Conservation (phyloP, 768 basidiomycete species). For the Calocybe indica region DNA sequence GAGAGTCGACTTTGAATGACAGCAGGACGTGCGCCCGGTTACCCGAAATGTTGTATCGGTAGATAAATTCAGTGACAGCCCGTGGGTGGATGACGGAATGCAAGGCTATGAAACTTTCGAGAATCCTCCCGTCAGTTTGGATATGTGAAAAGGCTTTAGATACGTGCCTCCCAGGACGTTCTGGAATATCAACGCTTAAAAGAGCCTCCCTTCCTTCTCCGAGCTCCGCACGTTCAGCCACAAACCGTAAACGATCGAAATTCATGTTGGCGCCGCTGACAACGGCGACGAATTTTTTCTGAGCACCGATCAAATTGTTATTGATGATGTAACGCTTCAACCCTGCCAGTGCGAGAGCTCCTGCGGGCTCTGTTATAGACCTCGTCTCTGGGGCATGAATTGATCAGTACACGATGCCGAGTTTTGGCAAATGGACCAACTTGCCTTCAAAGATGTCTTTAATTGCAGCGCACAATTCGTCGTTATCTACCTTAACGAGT, state of each 20-base stretch:
- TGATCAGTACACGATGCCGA: neutral
- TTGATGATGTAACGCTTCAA: slow-evolving; percentile 81
- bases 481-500: slow-evolving; percentile 83
- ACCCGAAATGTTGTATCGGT: slow-evolving; percentile 72
- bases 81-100: slow-evolving; percentile 88
- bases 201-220: slow-evolving; percentile 94
- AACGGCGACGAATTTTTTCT: slow-evolving; percentile 86
- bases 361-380: slow-evolving; percentile 94
- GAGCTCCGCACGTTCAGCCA: slow-evolving; percentile 96
- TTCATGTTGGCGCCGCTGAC: slow-evolving; percentile 99
- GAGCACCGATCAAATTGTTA: slow-evolving; percentile 76
- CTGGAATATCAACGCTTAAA: slow-evolving; percentile 91
- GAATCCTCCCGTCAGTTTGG: slow-evolving; percentile 1
- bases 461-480: slow-evolving; percentile 97
- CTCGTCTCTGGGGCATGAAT: slow-evolving; percentile 64
- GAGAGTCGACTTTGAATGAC: slow-evolving; percentile 78
- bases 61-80: slow-evolving; percentile 92
- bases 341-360: slow-evolving; percentile 88
- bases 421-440: slow-evolving; percentile 9
- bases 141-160: neutral
- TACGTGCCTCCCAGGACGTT: slow-evolving; percentile 80
- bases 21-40: slow-evolving; percentile 81
- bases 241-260: slow-evolving; percentile 92
- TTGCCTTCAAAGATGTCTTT: slow-evolving; percentile 98
- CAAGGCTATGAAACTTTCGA: slow-evolving; percentile 73